Conservation (phyloP, 176 grass and related monocot species). For the Avena atlantica region DNA sequence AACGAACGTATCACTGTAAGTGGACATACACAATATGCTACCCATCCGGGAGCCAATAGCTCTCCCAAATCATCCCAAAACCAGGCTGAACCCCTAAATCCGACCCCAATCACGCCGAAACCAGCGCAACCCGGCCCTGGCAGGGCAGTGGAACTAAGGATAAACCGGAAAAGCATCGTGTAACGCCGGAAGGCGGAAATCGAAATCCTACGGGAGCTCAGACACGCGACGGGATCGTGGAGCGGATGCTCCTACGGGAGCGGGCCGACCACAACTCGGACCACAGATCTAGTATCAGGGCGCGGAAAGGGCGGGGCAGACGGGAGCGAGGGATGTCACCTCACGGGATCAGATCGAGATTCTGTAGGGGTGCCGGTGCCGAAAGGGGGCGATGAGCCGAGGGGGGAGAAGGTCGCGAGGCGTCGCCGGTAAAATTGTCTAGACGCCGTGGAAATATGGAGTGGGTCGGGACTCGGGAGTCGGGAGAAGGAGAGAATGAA, state of each 20-base stretch:
- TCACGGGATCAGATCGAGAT: slow-evolving; percentile 11
- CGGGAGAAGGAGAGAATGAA: not conserved
- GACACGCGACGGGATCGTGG: not conserved
- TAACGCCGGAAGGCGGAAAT: not conserved
- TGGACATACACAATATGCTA: not conserved
- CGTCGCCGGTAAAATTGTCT: slow-evolving; percentile 7
- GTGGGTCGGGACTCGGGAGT: not conserved
- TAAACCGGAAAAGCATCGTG: not conserved
- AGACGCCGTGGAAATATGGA: not conserved
- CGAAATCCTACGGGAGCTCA: no score
- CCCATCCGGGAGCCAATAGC: not conserved
- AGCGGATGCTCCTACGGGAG: not conserved
- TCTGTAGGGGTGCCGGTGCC: not conserved
- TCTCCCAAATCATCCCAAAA: not conserved
- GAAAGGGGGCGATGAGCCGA: not conserved
- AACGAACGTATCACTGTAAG: not conserved
- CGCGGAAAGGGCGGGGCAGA: not conserved
- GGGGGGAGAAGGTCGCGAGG: slow-evolving; percentile 14
- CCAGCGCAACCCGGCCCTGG: not conserved
- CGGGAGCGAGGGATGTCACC: slow-evolving; percentile 28
- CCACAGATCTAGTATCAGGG: slow-evolving; percentile 29
- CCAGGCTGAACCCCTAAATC: not conserved
- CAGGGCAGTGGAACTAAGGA: not conserved
- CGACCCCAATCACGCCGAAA: not conserved
- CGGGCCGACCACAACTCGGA: not conserved